Conservation (phyloP, 768 basidiomycete species). For the Auriscalpium microsporum region DNA sequence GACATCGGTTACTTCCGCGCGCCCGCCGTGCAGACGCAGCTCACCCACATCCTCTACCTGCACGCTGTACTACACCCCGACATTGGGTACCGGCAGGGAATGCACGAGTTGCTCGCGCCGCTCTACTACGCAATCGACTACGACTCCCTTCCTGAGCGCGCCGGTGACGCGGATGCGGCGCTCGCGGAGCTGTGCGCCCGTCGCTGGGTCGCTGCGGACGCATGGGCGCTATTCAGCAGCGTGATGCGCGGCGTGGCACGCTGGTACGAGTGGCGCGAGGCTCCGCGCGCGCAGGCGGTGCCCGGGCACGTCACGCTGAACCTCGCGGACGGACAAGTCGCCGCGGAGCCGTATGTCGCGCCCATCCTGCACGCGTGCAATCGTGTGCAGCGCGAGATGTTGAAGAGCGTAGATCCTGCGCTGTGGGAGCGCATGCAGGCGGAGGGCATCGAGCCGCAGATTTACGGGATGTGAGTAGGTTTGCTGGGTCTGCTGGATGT, state of each 20-base stretch:
- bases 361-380: conserved; percentile 85
- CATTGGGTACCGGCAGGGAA: conserved; percentile 94
- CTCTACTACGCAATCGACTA: conserved; percentile 76
- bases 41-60: conserved; percentile 85
- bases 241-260: conserved; percentile 74
- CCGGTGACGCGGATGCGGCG: conserved; percentile 24
- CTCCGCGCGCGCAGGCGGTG: conserved; percentile 26
- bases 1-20: conserved; percentile 88
- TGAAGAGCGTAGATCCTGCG: conserved; percentile 73
- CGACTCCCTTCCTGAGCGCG: conserved; percentile 54
- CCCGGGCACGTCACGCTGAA: conserved; percentile 38
- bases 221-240: conserved; percentile 72
- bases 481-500: no score
- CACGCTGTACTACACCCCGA: conserved; percentile 71
- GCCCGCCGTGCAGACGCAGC: conserved; percentile 59
- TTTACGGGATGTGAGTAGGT: conserved; percentile 82
- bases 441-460: conserved; percentile 87
- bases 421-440: conserved; percentile 69
- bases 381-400: conserved; percentile 61
- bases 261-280: conserved; percentile 54
- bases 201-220: conserved; percentile 74
- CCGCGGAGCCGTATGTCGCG: conserved; percentile 60
- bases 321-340: conserved; percentile 34
- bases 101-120: conserved; percentile 94
- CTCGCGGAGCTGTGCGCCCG: conserved; percentile 57